These are phyloP conservation scores for Aurantiochytrium sp. DNA, from an alignment of 108 stramenopile species.

Conservation along the genomic window DNA sequence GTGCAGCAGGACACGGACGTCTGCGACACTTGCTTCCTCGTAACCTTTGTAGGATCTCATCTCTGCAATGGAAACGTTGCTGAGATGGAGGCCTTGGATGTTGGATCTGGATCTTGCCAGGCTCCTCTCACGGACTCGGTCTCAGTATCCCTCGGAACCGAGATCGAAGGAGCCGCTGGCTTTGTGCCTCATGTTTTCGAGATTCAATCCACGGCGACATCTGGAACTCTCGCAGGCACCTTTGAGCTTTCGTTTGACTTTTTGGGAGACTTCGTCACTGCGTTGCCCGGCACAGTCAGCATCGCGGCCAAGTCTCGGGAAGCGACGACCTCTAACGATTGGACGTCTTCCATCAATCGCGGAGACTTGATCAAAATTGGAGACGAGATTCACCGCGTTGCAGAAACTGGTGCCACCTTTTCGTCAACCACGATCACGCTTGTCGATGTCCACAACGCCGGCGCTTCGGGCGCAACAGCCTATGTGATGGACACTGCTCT, in stretches of 20 bases:
- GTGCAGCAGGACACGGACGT: background rate
- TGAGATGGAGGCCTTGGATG: background rate
- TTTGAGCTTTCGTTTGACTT: background rate
- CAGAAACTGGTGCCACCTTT: background rate
- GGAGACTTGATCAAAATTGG: background rate
- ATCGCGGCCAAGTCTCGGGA: background rate
- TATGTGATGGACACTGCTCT: background rate
- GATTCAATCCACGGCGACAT: background rate
- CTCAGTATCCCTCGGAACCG: background rate
- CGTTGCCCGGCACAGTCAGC: background rate
- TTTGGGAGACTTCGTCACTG: background rate
- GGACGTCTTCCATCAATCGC: background rate
- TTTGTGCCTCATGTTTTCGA: background rate
- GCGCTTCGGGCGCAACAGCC: background rate
- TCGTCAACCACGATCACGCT: background rate
- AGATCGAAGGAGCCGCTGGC: background rate
- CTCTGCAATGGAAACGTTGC: background rate
- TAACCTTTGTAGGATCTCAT: background rate
- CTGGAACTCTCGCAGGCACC: background rate
- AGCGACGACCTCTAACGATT: background rate
- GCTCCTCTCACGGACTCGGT: background rate
- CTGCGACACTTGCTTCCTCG: background rate
- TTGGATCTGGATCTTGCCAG: background rate
- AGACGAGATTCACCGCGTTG: background rate
- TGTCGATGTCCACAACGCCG: background rate